Evolutionary conservation across 208 protist species (phyloP).

Genomic region (Kentomonas sorsogonicus): DNA sequence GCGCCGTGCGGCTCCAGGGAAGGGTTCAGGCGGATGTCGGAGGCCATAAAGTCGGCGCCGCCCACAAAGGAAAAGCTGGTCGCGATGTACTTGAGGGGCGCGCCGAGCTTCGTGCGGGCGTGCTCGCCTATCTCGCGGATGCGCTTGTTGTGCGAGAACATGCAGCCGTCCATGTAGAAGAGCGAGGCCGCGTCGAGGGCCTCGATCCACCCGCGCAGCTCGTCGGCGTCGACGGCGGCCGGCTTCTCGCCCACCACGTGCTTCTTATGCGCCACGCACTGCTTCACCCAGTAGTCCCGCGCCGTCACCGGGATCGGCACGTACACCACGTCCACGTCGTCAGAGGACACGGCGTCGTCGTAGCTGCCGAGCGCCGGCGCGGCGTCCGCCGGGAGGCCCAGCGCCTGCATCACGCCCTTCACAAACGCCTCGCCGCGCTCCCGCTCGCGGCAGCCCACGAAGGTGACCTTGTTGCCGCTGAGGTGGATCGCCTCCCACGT

Average conservation of each 20-base stretch:
- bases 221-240: conserved; percentile 22
- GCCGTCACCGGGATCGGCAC: conserved; percentile 31
- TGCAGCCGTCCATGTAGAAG: conserved; percentile 65
- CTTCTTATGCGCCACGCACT: conserved; percentile 46
- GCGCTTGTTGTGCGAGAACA: conserved; percentile 40
- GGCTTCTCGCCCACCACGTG: conserved; percentile 67
- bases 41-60: conserved; percentile 22
- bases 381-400: conserved; percentile 12
- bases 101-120: conserved; percentile 21
- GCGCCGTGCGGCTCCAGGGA: conserved; percentile 40
- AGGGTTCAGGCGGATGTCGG: conserved; percentile 43
- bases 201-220: conserved; percentile 51
- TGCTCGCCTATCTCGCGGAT: conserved; percentile 24
- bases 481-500: conserved; percentile 35
- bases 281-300: conserved; percentile 33
- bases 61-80: conserved; percentile 21
- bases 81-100: conserved; percentile 36
- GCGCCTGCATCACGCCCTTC: conserved; percentile 18
- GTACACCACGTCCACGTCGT: conserved; percentile 27
- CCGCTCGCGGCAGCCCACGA: conserved; percentile 40
- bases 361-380: conserved; percentile 17
- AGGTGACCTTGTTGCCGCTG: conserved; percentile 28
- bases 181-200: conserved; percentile 29
- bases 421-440: conserved; percentile 24
- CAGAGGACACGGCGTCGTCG: conserved; percentile 21